These are phyloP conservation scores for Yarrowia alimentaria DNA, from an alignment of 805 yeast species.

Conservation along the genomic window DNA sequence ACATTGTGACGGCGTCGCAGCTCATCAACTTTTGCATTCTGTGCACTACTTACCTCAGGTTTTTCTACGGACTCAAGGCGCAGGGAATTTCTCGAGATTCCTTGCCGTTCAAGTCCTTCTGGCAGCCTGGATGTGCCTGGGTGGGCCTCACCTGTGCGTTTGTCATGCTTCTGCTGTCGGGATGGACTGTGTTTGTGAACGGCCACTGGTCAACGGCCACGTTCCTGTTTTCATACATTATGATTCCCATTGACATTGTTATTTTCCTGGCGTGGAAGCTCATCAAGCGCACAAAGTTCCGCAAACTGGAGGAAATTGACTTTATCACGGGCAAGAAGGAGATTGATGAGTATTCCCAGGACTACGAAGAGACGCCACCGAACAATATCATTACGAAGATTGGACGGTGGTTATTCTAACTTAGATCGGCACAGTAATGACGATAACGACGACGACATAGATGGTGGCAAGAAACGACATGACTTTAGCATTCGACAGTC, in stretches of 20 bases:
- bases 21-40: conserved; percentile 59
- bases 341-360: conserved; percentile 56
- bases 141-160: conserved; percentile 49
- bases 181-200: conserved; percentile 67
- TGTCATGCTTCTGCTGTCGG: conserved; percentile 58
- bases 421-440: conserved; percentile 3
- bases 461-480: too few relatives aligned
- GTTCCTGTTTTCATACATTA: conserved; percentile 69
- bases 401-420: conserved; percentile 12
- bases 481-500: too few relatives aligned
- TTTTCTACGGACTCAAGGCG: conserved; percentile 56
- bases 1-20: conserved; percentile 61
- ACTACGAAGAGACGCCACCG: conserved; percentile 5
- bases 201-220: conserved; percentile 61
- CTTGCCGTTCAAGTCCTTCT: conserved; percentile 54
- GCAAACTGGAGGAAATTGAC: conserved; percentile 51
- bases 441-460: not conserved
- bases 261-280: conserved; percentile 56
- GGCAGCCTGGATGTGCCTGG: conserved; percentile 58
- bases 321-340: conserved; percentile 54
- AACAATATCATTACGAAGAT: not conserved
- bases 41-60: conserved; percentile 58
- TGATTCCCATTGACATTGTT: conserved; percentile 58
- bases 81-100: conserved; percentile 51
- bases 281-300: conserved; percentile 48